These are phyloP conservation scores for Phytophthora pluvialis DNA, from an alignment of 352 stramenopile genomes.

Conservation along the genomic window DNA sequence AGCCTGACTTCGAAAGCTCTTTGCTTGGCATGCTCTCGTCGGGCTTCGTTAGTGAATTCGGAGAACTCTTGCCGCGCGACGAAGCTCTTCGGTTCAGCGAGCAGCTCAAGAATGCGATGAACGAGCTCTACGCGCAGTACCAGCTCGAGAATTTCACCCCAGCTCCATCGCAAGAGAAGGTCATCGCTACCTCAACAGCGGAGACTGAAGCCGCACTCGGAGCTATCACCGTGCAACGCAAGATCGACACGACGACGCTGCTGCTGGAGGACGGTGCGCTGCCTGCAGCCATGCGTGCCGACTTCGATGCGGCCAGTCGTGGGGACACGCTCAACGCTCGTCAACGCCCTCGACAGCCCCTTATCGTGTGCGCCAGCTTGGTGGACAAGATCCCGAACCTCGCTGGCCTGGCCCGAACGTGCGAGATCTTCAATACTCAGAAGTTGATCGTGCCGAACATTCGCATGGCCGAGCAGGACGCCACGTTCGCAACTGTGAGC, in stretches of 20 bases:
- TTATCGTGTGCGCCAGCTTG: constrained; percentile 87
- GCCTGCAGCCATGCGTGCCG: constrained; percentile 50
- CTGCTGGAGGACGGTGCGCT: constrained; percentile 70
- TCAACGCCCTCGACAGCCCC: constrained; percentile 55
- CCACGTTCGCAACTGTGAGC: constrained; percentile 91
- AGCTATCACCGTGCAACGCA: constrained; percentile 67
- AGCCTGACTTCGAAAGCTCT: constrained; percentile 73
- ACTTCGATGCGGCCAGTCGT: constrained; percentile 30
- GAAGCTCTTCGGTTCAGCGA: constrained; percentile 58
- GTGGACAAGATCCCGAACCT: constrained; percentile 97
- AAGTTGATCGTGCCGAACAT: constrained; percentile 91
- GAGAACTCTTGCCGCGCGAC: constrained; percentile 70
- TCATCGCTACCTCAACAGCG: not conserved
- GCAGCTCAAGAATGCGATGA: constrained; percentile 73
- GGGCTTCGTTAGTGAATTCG: constrained; percentile 73
- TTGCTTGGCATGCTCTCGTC: constrained; percentile 72
- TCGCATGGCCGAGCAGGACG: constrained; percentile 79
- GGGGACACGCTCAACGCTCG: constrained; percentile 51
- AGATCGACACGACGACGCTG: constrained; percentile 75
- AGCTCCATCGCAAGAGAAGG: not conserved
- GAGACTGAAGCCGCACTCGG: not conserved
- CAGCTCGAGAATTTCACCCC: constrained; percentile 64
- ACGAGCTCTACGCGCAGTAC: constrained; percentile 77
- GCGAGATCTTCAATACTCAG: constrained; percentile 95
- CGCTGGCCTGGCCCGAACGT: constrained; percentile 92